Evolutionary conservation across 1,139 yeast species (phyloP), one percentile per base, ranked within the genome.

Genomic region (Groenewaldozyma sp.): DNA sequence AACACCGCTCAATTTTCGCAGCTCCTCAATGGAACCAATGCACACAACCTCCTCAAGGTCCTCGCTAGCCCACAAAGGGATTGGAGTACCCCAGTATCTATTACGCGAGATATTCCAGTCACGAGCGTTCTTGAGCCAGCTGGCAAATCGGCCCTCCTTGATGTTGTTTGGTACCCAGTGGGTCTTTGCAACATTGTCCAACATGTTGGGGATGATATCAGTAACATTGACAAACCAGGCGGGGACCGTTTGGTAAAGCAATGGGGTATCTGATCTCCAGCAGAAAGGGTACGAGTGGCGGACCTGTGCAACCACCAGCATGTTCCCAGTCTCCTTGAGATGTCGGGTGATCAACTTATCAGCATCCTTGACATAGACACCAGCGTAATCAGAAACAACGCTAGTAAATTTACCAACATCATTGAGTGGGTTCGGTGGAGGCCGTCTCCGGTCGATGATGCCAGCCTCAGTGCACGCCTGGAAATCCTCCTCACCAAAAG

Each of bases 31-130:
- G 35, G 96, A 86, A 34, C 96, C 95, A 52, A 93, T 68, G 71
- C 97, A 91, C 31, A 91, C 91, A 50, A 91, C 67, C 68, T 91
- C 99, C 64, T 83, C 82, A 52, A 71, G 78, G 62, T 91, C 99
- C 14, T 88, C 97, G 53, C 91, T 78, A 37, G 78, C 95, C 99
- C 99, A 91, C 56, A 91, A 68, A 46, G 99, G 99, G 53, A 91
- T 80, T 46, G 99, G 99, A 32, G 97, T 91, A 70, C 99, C 99
- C 99, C 99, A 91, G 67, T 91, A 91, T 66, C 99, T 78, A 70
- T 91, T 91, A 74, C 99, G 82, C 17, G 96, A 87, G 50, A 91
- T 75, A 62, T 91, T 91, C 99, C 99, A 91, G 66, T 91, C 99
- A 64, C 99, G 82, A 38, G 98, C 98, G 56, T 88, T 88, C 52